Evolutionary conservation across 352 stramenopile species (phyloP).

Genomic region (Phytophthora meadii): DNA sequence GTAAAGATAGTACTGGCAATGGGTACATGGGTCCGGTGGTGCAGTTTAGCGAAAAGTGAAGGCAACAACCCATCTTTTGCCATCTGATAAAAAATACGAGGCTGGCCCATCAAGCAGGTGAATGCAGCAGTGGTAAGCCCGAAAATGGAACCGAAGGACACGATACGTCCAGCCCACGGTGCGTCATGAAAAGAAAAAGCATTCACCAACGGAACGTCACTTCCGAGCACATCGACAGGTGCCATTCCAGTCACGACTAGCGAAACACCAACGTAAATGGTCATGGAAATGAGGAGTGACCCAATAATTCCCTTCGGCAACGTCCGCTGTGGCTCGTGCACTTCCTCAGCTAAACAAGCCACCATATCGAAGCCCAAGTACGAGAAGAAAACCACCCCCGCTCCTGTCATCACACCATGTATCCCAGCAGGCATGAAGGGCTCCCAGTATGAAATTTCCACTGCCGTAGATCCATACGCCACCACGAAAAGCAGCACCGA

Average conservation of each 20-base stretch:
- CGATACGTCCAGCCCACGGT: slow-evolving; percentile 78
- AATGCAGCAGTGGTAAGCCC: slow-evolving; percentile 91
- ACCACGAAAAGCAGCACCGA: slow-evolving; percentile 93
- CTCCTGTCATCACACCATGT: slow-evolving; percentile 88
- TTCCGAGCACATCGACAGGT: slow-evolving; percentile 70
- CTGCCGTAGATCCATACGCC: slow-evolving; percentile 73
- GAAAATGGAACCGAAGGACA: slow-evolving; percentile 94
- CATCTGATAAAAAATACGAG: slow-evolving; percentile 94
- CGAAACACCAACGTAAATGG: slow-evolving; percentile 91
- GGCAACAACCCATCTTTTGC: slow-evolving; percentile 85
- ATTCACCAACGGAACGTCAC: slow-evolving; percentile 84
- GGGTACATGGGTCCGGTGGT: slow-evolving; percentile 69
- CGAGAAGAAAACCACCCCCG: slow-evolving; percentile 92
- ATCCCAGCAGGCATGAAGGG: slow-evolving; percentile 89
- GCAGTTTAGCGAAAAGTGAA: slow-evolving; percentile 65
- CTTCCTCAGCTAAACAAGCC: slow-evolving; percentile 91
- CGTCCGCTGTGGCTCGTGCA: slow-evolving; percentile 89
- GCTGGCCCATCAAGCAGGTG: slow-evolving; percentile 93
- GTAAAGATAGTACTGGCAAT: slow-evolving; percentile 91
- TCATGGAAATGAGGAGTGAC: slow-evolving; percentile 91
- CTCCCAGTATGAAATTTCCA: slow-evolving; percentile 80
- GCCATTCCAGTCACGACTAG: slow-evolving; percentile 92
- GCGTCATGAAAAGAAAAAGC: slow-evolving; percentile 81
- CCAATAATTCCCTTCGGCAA: slow-evolving; percentile 93
- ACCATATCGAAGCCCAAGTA: slow-evolving; percentile 96